Base-by-base conservation (phyloP, 1,284 basidiomycete genomes). In the Takashimella tepidaria region DNA sequence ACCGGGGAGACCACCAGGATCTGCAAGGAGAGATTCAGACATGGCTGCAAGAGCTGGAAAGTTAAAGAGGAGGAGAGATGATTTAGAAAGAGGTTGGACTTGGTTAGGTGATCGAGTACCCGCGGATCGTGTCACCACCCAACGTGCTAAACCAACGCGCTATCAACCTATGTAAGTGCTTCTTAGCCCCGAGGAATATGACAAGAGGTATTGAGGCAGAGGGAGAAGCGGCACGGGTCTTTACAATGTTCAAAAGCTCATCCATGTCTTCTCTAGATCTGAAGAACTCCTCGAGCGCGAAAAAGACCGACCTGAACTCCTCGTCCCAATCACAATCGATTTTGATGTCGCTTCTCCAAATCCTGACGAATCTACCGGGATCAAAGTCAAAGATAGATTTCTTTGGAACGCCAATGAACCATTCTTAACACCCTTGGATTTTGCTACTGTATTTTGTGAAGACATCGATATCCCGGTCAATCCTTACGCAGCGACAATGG, bases 311-410 rank as follows among this genome's bases (percentile, higher is more conserved):
- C 81, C 83, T 22, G 82, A 87, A 4, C 79, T 86, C 2, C 82
- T 95, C 23, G 84, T 98, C 3, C 95, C 95, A 8, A 90, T 98
- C 59, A 87, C 89, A 46, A 87, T 98, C 55, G 93, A 98, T 67
- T 85, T 97, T 62, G 92, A 98, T 69, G 92, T 92, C 3, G 88
- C 92, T 6, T 58, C 57, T 12, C 51, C 49, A 3, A 60, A 57
- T 31, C 58, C 56, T 19, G 66, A 70, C 43, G 31, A 12, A 16
- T 50, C 26, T 11, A 63, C 60, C 13, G 87, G 86, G 0, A 88
- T 91, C 68, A 82, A 92, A 65, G 85, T 98, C 70, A 86, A 92
- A 53, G 95, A 98, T 68, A 88, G 88, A 60, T 98, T 98, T 74
- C 82, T 92, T n/a, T 98, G 95, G 95, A 96, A 98, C 68, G 75